Conservation (phyloP, 1,284 basidiomycete genomes). For the Amylostereum areolatum region DNA sequence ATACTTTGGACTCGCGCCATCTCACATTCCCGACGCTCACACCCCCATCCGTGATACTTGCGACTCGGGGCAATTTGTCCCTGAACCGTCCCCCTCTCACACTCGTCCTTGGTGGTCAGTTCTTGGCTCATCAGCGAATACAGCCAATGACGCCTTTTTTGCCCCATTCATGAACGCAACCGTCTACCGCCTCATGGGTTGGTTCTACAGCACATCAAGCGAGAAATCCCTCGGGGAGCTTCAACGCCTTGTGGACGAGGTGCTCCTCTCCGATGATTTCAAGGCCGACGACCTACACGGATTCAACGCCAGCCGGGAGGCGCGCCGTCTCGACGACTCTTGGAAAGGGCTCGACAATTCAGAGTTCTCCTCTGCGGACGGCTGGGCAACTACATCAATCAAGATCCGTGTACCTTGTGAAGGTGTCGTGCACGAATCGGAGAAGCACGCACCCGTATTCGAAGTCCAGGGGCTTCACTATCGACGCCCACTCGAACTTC, state of each 20-base stretch:
- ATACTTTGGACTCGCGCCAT: too few relatives aligned
- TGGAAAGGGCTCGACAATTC: too few relatives aligned
- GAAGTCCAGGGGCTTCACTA: slow-evolving; percentile 4
- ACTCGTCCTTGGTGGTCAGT: too few relatives aligned
- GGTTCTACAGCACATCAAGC: slow-evolving; percentile 8
- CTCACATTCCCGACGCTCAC: too few relatives aligned
- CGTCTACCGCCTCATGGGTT: slow-evolving; percentile 8
- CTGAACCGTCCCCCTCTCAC: too few relatives aligned
- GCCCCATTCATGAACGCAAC: slow-evolving; percentile 10
- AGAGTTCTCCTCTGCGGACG: neutral
- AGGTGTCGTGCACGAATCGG: neutral
- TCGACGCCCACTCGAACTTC: slow-evolving; percentile 11
- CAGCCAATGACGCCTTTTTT: neutral
- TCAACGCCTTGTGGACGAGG: slow-evolving; percentile 8
- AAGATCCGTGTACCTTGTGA: neutral
- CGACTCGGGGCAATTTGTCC: too few relatives aligned
- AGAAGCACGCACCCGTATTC: neutral
- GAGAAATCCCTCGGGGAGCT: slow-evolving; percentile 10
- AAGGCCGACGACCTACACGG: neutral
- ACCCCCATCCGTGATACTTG: too few relatives aligned
- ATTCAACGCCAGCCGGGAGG: slow-evolving; percentile 8
- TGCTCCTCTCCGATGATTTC: slow-evolving; percentile 9
- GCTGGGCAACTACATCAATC: neutral
- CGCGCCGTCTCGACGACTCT: slow-evolving; percentile 3
- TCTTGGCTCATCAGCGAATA: too few relatives aligned